Base-by-base conservation (phyloP, 495 filamentous ascomycete species). In the Glonium stellatum region DNA sequence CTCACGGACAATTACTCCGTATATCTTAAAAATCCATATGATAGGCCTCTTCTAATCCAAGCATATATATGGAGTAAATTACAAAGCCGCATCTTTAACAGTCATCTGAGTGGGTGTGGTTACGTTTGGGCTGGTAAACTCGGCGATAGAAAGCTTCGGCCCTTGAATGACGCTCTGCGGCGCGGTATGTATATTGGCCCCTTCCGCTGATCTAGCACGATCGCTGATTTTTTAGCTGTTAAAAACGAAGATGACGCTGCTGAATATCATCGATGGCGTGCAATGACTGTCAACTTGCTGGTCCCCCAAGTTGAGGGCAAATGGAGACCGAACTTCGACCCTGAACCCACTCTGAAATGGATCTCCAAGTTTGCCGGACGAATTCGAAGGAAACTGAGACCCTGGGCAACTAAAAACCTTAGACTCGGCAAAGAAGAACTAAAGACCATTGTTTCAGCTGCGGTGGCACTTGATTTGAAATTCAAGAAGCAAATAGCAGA, bases 91-190 rank as follows among this genome's bases (percentile, higher is more conserved):
- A 61, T 67, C 27, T 67, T 67, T 51, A 64, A 37, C 50, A 63
- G 42, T 19, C 39, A 61, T 19, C 23, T 50, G 5, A 64, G 58
- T 18, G 65, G 65, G 0, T 61, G 57, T 22, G 65, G 65, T 2
- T 67, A 67, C 52, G 54, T 67, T 12, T 67, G 65, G 65, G 65
- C 65, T 0, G 65, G 65, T 1, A 63, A 62, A 23, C 55, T 67
- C 1, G 65, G 65, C 8, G 65, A 67, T 35, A 21, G 65, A 35
- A 67, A 67, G 44, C 55, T 67, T 4, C 60, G 65, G 9, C 57
- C 65, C 41, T 35, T 67, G 5, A 67, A 67, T 49, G 65, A 67
- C 15, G 59, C 61, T 4, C 61, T 67, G 6, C 52, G 65, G 12
- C 63, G 63, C 63, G 65, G 64, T 63, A 60, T 19, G 41, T 37